phyloP scores from a whole-genome alignment of 352 stramenopile genomes.

The Pythium brachiatum region DNA sequence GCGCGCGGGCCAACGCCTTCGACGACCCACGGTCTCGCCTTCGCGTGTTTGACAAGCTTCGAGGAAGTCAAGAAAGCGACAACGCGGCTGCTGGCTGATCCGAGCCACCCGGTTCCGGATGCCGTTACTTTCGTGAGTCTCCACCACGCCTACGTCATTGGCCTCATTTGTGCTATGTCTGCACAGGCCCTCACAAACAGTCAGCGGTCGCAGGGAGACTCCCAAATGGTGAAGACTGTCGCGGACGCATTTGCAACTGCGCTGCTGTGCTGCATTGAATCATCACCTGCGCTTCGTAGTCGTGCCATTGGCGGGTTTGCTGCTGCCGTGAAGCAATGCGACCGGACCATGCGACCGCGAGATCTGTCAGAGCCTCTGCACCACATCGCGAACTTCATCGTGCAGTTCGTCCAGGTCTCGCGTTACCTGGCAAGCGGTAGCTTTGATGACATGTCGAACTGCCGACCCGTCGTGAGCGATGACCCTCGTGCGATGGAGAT shows the following conservation, averaged over 20 bases:
- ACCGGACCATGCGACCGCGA: constrained; percentile 39
- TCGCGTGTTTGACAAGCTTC: constrained; percentile 68
- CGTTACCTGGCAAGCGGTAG: constrained; percentile 54
- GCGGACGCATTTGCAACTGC: constrained; percentile 71
- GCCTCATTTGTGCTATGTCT: constrained; percentile 73
- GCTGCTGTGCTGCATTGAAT: constrained; percentile 75
- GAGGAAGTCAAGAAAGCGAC: constrained; percentile 79
- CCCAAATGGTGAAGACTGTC: constrained; percentile 59
- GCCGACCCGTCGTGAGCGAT: constrained; percentile 42
- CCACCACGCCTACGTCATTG: constrained; percentile 77
- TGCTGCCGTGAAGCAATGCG: constrained; percentile 51
- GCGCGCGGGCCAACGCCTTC: constrained; percentile 43
- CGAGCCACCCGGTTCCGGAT: constrained; percentile 41
- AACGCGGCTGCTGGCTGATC: constrained; percentile 56
- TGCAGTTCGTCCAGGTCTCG: constrained; percentile 69
- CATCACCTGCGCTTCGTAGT: constrained; percentile 50
- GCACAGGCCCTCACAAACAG: constrained; percentile 73
- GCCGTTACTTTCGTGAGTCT: constrained; percentile 71
- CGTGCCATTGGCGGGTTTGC: constrained; percentile 59
- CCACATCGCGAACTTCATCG: constrained; percentile 72
- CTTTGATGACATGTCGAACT: constrained; percentile 62
- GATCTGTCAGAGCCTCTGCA: constrained; percentile 65
- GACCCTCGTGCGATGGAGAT: constrained; percentile 43
- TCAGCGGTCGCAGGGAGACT: constrained; percentile 54
- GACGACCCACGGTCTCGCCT: constrained; percentile 56